These are phyloP conservation scores for Choanephora cucurbitarum DNA, from an alignment of 371 early-diverging fungal genomes.

Conservation along the genomic window DNA sequence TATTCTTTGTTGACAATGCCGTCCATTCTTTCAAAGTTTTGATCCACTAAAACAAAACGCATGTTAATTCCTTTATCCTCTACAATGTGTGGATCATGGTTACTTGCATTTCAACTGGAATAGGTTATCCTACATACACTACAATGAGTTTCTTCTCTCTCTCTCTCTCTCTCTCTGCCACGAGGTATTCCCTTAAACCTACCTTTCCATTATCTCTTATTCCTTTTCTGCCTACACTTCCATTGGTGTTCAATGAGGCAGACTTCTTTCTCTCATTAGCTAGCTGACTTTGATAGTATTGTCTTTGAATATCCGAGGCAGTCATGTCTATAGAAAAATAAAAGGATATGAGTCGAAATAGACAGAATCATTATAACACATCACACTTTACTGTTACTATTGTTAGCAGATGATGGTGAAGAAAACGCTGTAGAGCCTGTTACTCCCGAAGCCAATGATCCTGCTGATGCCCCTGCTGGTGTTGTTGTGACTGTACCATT, in stretches of 20 bases:
- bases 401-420: neutral
- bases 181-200: conserved; percentile 1
- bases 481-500: neutral
- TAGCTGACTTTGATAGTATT: conserved; percentile 19
- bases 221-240: conserved; percentile 10
- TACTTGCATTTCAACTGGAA: conserved; percentile 20
- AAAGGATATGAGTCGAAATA: neutral
- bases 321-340: neutral
- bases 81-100: neutral
- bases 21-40: conserved; percentile 53
- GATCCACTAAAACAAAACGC: conserved; percentile 40
- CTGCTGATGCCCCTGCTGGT: conserved; percentile 6
- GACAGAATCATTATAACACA: too few relatives aligned
- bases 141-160: too few relatives aligned
- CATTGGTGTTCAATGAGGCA: conserved; percentile 14
- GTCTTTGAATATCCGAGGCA: conserved; percentile 23
- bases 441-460: conserved; percentile 10
- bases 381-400: neutral
- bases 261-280: conserved; percentile 29
- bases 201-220: conserved; percentile 17
- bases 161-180: too few relatives aligned
- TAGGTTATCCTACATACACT: conserved; percentile 5
- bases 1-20: conserved; percentile 54
- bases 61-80: neutral
- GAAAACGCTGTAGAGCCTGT: conserved; percentile 3